phyloP scores from a whole-genome alignment of 345 rosid species.

The Geranium brycei region DNA sequence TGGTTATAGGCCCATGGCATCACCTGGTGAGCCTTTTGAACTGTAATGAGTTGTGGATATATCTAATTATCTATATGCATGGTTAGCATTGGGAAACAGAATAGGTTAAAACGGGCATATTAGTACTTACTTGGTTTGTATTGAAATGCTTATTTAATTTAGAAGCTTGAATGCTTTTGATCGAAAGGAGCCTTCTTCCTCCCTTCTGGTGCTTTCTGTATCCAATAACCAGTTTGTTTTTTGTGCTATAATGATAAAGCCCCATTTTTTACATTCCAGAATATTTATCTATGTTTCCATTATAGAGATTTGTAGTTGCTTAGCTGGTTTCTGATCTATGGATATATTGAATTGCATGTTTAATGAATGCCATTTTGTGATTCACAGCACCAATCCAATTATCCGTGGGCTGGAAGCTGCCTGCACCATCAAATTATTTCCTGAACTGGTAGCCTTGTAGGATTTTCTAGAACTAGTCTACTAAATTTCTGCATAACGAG shows the following conservation, averaged over 20 bases:
- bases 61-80: not conserved
- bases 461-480: not conserved
- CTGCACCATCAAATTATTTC: not conserved
- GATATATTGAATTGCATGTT: not conserved
- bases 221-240: not conserved
- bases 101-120: not conserved
- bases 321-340: not conserved
- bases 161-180: not conserved
- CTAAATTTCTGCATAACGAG: not conserved
- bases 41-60: not conserved
- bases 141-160: not conserved
- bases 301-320: not conserved
- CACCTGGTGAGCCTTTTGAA: slow-evolving; percentile 31
- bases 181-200: not conserved
- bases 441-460: not conserved
- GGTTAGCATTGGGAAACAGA: not conserved
- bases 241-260: not conserved
- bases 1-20: slow-evolving; percentile 36
- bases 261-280: not conserved
- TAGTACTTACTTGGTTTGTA: not conserved
- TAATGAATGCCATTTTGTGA: not conserved
- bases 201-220: not conserved
- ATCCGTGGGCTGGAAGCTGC: not conserved
- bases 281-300: too few relatives aligned
- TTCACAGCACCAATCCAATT: not conserved